Evolutionary conservation across 371 early-diverging fungal genomes (phyloP).

Genomic region (Rhizomucor miehei): DNA sequence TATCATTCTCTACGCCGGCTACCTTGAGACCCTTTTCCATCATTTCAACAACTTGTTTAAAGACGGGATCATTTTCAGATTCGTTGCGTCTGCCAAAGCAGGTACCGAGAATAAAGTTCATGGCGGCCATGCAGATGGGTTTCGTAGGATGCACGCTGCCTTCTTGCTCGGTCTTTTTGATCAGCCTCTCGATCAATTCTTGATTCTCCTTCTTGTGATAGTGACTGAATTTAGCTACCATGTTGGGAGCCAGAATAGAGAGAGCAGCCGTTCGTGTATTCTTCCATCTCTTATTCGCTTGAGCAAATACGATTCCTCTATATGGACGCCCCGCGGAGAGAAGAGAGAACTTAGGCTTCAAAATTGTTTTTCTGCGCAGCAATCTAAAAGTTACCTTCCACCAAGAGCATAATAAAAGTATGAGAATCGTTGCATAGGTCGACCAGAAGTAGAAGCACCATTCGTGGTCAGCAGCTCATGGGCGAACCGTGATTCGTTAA

Average conservation of each 20-base stretch:
- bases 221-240: conserved; percentile 4
- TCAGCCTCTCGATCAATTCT: conserved; percentile 4
- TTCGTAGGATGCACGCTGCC: conserved; percentile 3
- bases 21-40: conserved; percentile 2
- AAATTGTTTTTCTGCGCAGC: background rate
- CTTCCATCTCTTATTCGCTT: conserved; percentile 8
- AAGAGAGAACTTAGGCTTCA: too few species aligned
- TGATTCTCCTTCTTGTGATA: conserved; percentile 8
- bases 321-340: too few species aligned
- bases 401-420: conserved; percentile 9
- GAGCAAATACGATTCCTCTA: conserved; percentile 15
- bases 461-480: conserved; percentile 19
- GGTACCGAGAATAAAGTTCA: conserved; percentile 13
- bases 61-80: conserved; percentile 11
- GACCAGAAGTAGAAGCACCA: conserved; percentile 11
- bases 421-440: conserved; percentile 12
- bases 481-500: conserved; percentile 17
- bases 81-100: conserved; percentile 10
- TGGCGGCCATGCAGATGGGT: conserved; percentile 4
- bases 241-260: conserved; percentile 11
- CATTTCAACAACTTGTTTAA: conserved; percentile 2
- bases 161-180: background rate
- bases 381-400: conserved; percentile 11
- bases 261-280: conserved; percentile 11
- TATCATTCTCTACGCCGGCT: conserved; percentile 7